Evolutionary conservation across 148 eudicot genomes (phyloP).

Genomic region (Amaranthus hypochondriacus): DNA sequence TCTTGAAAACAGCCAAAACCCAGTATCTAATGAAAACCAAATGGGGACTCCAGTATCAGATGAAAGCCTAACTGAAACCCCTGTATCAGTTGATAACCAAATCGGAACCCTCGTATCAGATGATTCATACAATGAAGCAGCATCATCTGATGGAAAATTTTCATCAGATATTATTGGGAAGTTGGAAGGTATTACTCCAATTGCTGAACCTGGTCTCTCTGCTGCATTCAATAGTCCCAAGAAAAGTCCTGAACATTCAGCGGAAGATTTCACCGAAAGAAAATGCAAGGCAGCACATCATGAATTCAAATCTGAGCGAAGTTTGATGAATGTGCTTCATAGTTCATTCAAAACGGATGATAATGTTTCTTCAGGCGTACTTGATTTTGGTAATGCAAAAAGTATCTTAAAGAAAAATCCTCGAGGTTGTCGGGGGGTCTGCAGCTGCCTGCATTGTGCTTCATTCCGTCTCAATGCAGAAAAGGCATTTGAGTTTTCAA

Average conservation of each 20-base stretch:
- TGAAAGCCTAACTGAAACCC: not conserved
- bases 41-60: not conserved
- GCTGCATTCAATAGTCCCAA: constrained; percentile 7
- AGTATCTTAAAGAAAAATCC: constrained; percentile 76
- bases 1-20: constrained; percentile 10
- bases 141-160: constrained; percentile 6
- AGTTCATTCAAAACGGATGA: constrained; percentile 20
- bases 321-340: constrained; percentile 12
- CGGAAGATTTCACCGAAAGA: constrained; percentile 22
- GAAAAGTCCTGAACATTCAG: constrained; percentile 13
- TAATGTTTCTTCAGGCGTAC: constrained; percentile 17
- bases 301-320: constrained; percentile 14
- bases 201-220: constrained; percentile 13
- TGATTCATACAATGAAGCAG: constrained; percentile 11
- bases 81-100: constrained; percentile 9
- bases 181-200: constrained; percentile 17
- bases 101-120: not conserved
- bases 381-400: constrained; percentile 20
- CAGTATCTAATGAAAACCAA: constrained; percentile 9
- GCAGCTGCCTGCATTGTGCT: constrained; percentile 63
- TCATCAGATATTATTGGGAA: constrained; percentile 16
- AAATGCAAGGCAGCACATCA: not conserved
- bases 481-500: constrained; percentile 74
- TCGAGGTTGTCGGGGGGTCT: constrained; percentile 69
- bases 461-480: constrained; percentile 77